phyloP scores from a whole-genome alignment of 768 basidiomycete species.

The Cytidiella melzeri region DNA sequence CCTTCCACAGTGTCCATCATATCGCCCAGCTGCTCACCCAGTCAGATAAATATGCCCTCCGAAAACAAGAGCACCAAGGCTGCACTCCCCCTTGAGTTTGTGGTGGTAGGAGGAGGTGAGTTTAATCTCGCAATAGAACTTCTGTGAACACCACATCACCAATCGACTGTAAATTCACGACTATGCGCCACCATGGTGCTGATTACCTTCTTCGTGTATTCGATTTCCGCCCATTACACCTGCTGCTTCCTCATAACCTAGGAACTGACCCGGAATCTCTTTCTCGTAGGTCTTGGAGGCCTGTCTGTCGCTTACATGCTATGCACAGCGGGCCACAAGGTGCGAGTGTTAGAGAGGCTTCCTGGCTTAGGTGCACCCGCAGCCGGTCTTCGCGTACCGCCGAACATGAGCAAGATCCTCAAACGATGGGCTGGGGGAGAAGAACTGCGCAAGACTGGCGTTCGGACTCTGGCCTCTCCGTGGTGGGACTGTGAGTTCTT shows the following conservation, averaged over 20 bases:
- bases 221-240: not conserved
- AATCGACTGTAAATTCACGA: not conserved
- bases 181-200: not conserved
- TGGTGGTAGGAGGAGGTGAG: constrained; percentile 43
- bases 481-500: constrained; percentile 17
- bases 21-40: too few species aligned
- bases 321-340: constrained; percentile 51
- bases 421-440: constrained; percentile 50
- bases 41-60: too few species aligned
- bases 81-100: constrained; percentile 31
- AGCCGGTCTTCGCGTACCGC: constrained; percentile 43
- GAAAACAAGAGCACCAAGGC: too few species aligned
- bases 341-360: constrained; percentile 48
- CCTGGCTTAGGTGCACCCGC: constrained; percentile 32
- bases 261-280: not conserved
- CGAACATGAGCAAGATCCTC: constrained; percentile 51
- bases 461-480: constrained; percentile 16
- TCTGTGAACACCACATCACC: not conserved
- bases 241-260: not conserved
- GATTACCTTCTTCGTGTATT: not conserved
- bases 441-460: constrained; percentile 28
- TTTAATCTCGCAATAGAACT: not conserved
- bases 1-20: too few species aligned
- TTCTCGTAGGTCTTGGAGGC: constrained; percentile 41
- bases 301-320: constrained; percentile 51